phyloP scores from a whole-genome alignment of 257 asterid genomes.

The Lycium barbarum region DNA sequence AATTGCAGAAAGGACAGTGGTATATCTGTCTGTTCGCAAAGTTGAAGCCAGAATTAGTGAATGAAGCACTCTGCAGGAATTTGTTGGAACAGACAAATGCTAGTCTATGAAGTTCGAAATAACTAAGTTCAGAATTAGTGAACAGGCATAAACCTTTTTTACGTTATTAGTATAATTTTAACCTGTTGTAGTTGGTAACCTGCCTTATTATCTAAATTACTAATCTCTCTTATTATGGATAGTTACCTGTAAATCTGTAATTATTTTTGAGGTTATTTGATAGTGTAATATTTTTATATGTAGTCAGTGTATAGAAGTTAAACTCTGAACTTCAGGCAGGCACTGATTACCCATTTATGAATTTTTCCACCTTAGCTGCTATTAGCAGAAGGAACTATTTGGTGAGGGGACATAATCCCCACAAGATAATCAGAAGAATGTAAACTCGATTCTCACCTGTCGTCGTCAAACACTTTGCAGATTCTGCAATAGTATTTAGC shows the following conservation, averaged over 20 bases:
- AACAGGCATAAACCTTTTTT: too few relatives aligned
- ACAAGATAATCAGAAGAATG: constrained; percentile 21
- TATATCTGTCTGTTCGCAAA: constrained; percentile 72
- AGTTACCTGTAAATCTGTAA: too few relatives aligned
- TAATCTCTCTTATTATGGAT: too few relatives aligned
- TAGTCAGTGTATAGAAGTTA: too few relatives aligned
- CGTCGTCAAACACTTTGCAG: constrained; percentile 84
- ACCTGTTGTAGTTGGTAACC: too few relatives aligned
- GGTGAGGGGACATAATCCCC: neutral
- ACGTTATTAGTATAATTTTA: too few relatives aligned
- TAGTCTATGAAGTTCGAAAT: neutral
- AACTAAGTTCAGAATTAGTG: neutral
- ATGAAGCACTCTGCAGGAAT: neutral
- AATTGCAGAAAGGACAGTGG: constrained; percentile 94
- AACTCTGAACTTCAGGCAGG: too few relatives aligned
- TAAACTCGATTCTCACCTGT: constrained; percentile 54
- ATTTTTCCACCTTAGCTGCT: neutral
- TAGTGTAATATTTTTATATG: too few relatives aligned
- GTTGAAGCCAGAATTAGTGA: neutral
- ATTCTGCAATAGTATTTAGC: constrained; percentile 78
- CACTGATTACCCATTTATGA: neutral
- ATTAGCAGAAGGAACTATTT: too few relatives aligned
- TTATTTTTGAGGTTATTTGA: too few relatives aligned
- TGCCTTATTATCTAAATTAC: too few relatives aligned
- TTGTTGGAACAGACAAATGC: neutral